Evolutionary conservation across 306 rosid genomes (phyloP), one percentile per base, ranked within the genome.

Genomic region (Cucumis melo): DNA sequence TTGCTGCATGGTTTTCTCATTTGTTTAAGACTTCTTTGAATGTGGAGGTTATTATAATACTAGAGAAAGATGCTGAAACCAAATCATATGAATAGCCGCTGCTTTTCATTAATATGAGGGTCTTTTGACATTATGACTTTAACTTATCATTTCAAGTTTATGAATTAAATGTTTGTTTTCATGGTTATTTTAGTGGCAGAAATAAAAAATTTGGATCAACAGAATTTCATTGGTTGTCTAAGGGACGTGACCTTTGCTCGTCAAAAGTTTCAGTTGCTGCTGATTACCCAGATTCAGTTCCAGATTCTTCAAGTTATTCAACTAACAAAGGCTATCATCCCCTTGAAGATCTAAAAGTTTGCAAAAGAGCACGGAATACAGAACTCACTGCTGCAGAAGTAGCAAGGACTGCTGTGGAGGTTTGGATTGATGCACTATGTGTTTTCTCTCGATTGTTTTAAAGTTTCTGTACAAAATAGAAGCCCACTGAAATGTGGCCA

Each of bases 261-360:
- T 87, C 93, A 85, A 93, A 87, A 91, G 91, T 87, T 85, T 82
- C 84, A 46, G 98, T 91, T 41, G 96, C 98, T 83, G 93, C 98
- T 50, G 98, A 89, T 77, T 93, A 87, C 82, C 84, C 98, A 67
- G 98, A 91, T 86, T 93, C 90, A 55, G 84, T 88, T 78, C 90
- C 98, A 13, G 97, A 93, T 85, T 90, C 97, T 9, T 88, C 96
- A 60, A 86, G 84, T 85, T 77, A 81, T 80, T 77, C 71, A 78
- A 84, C 79, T 77, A 78, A 86, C 71, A 80, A 77, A 58, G 92
- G 91, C 67, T 91, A 90, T 82, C 98, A 93, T 86, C 91, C 97
- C 81, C 97, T 93, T 55, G 98, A 93, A 89, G 96, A 91, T 63
- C 57, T 93, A 76, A 93, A 88, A 84, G 89, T 67, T 32, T 63